Percentiles rank a stretch among this genome's conserved stretches.
Conservation (phyloP, 805 yeast genomes). For the Candida pseudofarinosa region DNA sequence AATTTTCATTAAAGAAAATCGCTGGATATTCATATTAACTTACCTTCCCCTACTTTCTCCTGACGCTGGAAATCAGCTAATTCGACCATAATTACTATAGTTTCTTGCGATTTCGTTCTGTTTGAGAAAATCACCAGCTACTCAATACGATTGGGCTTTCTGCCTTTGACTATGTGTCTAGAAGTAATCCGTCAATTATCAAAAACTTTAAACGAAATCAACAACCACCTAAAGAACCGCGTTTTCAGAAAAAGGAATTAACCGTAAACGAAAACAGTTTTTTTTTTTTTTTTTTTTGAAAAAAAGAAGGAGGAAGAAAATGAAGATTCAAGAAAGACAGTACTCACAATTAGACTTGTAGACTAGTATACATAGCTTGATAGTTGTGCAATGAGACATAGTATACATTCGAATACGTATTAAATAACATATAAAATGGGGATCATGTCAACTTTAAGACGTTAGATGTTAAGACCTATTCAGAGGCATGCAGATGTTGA, state of each 20-base stretch:
- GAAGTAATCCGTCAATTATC: not conserved
- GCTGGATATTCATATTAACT: conserved; percentile 17
- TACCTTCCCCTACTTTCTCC: conserved; percentile 96
- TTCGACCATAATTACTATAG: conserved; percentile 59
- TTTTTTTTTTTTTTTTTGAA: no score
- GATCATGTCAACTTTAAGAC: not conserved
- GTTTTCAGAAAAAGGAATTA: not conserved
- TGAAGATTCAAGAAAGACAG: no score
- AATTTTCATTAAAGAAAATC: no score
- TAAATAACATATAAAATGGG: conserved; percentile 2
- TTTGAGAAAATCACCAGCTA: not conserved
- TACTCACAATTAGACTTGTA: no score
- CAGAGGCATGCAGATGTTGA: not conserved
- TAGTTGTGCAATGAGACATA: no score
- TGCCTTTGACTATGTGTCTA: not conserved
- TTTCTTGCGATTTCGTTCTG: not conserved
- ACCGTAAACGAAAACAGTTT: no score
- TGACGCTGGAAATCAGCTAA: conserved; percentile 87
- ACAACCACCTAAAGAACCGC: not conserved
- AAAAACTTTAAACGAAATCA: not conserved
- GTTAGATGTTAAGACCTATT: not conserved
- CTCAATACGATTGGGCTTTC: not conserved
- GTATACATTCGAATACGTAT: no score
- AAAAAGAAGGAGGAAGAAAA: no score
- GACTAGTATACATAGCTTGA: no score